phyloP scores from a whole-genome alignment of 352 stramenopile species.

The Phytopythium ostracodes region DNA sequence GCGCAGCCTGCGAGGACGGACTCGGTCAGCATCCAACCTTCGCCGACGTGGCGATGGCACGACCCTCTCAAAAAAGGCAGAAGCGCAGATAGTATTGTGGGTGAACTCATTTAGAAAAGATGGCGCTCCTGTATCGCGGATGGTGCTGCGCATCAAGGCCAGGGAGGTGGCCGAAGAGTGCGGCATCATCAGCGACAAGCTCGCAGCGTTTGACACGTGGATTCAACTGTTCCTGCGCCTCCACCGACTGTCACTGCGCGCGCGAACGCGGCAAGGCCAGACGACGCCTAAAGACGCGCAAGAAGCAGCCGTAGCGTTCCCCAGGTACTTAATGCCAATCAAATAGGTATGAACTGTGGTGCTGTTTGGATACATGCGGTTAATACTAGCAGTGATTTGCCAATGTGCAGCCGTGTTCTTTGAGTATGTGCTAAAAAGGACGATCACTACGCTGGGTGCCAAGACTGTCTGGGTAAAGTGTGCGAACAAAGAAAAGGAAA shows the following conservation, averaged over 20 bases:
- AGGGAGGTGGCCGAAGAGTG: neutral
- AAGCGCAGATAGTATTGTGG: neutral
- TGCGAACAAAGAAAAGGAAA: conserved; percentile 10
- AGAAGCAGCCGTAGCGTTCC: conserved; percentile 4
- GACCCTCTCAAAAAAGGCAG: neutral
- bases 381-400: neutral
- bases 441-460: neutral
- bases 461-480: conserved; percentile 14
- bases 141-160: neutral
- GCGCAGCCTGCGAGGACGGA: neutral
- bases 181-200: neutral
- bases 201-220: neutral
- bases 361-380: neutral
- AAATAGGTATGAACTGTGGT: conserved; percentile 4
- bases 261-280: conserved; percentile 10
- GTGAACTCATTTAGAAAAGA: conserved; percentile 2
- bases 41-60: neutral
- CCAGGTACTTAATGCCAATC: conserved; percentile 12
- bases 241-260: conserved; percentile 4
- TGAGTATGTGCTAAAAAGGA: conserved; percentile 12
- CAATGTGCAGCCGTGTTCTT: conserved; percentile 7
- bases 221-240: conserved; percentile 7
- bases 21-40: neutral
- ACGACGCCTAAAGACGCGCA: conserved; percentile 11
- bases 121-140: neutral